A percentile compares a stretch with the other conserved stretches of the same genome.
Evolutionary conservation across 2,329 filamentous ascomycete genomes (phyloP).

Genomic region (Penicillium sclerotigenum): DNA sequence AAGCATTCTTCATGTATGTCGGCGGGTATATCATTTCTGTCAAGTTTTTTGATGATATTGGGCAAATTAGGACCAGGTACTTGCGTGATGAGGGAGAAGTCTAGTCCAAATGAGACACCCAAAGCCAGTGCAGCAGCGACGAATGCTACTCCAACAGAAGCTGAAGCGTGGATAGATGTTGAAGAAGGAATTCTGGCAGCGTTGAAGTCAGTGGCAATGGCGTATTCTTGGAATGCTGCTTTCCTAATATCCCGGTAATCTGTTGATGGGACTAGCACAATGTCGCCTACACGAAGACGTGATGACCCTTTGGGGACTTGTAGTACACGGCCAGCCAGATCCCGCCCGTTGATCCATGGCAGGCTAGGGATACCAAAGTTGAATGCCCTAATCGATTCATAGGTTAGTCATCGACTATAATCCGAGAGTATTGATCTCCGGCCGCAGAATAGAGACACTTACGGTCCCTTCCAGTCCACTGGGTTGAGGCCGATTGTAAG

Average conservation of each 20-base stretch:
- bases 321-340: slow-evolving; percentile 65
- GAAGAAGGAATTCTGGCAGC: slow-evolving; percentile 58
- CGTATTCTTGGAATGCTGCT: slow-evolving; percentile 68
- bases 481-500: slow-evolving; percentile 69
- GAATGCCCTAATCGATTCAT: slow-evolving; percentile 53
- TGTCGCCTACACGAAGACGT: slow-evolving; percentile 57
- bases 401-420: background rate
- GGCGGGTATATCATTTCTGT: slow-evolving; percentile 50
- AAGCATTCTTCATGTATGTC: slow-evolving; percentile 65
- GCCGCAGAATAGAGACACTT: slow-evolving; percentile 30
- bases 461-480: slow-evolving; percentile 74
- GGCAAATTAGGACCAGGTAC: slow-evolving; percentile 59
- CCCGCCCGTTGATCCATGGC: slow-evolving; percentile 67
- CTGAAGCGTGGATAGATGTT: slow-evolving; percentile 54
- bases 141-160: slow-evolving; percentile 67
- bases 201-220: slow-evolving; percentile 63
- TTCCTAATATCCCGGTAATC: slow-evolving; percentile 72
- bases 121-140: slow-evolving; percentile 66
- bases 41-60: slow-evolving; percentile 48
- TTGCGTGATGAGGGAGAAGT: slow-evolving; percentile 49
- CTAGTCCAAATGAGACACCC: slow-evolving; percentile 66
- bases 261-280: slow-evolving; percentile 64
- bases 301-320: slow-evolving; percentile 42
- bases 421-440: background rate
- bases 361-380: slow-evolving; percentile 66